phyloP scores from a whole-genome alignment of 768 basidiomycete genomes.

The Pleurotus platypus region DNA sequence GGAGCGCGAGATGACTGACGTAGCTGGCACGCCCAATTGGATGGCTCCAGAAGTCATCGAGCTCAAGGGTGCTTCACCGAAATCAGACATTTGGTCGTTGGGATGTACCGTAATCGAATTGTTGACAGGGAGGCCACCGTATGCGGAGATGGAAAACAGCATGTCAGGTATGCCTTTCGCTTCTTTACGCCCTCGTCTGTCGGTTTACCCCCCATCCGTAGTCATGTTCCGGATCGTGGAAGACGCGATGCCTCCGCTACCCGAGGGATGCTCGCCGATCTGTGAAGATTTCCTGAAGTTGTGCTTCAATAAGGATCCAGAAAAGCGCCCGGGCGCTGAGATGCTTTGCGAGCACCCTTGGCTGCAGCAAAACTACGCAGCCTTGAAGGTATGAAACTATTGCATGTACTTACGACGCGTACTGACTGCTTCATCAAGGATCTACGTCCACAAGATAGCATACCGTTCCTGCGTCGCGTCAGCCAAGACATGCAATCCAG shows the following conservation, averaged over 20 bases:
- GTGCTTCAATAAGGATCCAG: constrained; percentile 90
- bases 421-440: constrained; percentile 38
- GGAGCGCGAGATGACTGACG: constrained; percentile 79
- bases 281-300: constrained; percentile 77
- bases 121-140: constrained; percentile 89
- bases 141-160: constrained; percentile 82
- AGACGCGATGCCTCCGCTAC: constrained; percentile 84
- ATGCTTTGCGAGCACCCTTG: constrained; percentile 87
- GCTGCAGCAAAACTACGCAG: constrained; percentile 78
- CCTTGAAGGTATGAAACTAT: constrained; percentile 60
- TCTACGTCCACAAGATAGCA: constrained; percentile 88
- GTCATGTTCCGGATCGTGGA: constrained; percentile 99
- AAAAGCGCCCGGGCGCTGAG: constrained; percentile 78
- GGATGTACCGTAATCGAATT: constrained; percentile 95
- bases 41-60: constrained; percentile 99
- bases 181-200: too few relatives aligned
- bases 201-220: constrained; percentile 21
- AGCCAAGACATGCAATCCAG: constrained; percentile 76
- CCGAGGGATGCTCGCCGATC: constrained; percentile 71
- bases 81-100: constrained; percentile 94
- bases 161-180: constrained; percentile 68
- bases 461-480: constrained; percentile 91
- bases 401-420: neutral
- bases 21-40: constrained; percentile 97
- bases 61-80: constrained; percentile 88